Conservation (phyloP, 2,329 filamentous ascomycete species). For the Fragosphaeria purpurea region DNA sequence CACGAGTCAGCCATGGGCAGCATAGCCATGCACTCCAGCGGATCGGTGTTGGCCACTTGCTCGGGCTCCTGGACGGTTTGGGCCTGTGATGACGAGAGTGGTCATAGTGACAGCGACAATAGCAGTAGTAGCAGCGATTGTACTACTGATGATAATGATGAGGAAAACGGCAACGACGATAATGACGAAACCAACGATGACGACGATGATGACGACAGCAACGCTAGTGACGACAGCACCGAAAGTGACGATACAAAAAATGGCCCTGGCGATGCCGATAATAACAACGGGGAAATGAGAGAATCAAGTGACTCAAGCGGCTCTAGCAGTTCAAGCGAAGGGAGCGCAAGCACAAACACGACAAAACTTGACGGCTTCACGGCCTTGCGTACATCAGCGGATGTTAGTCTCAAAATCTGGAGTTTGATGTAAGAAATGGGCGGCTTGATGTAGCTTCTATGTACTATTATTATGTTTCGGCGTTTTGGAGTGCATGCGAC, state of each 20-base stretch:
- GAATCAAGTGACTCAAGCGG: too few relatives aligned
- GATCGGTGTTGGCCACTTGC: slow-evolving; percentile 47
- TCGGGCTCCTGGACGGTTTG: slow-evolving; percentile 40
- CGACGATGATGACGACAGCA: not conserved
- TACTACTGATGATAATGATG: slow-evolving; percentile 21
- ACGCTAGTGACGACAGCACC: not conserved
- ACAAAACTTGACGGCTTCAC: too few relatives aligned
- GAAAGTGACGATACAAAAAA: slow-evolving; percentile 19
- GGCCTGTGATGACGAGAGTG: not conserved
- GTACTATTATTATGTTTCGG: too few relatives aligned
- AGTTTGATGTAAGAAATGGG: not conserved
- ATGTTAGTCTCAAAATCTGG: slow-evolving; percentile 10
- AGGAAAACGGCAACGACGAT: slow-evolving; percentile 16
- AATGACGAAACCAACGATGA: slow-evolving; percentile 2
- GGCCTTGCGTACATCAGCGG: too few relatives aligned
- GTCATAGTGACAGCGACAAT: slow-evolving; percentile 3
- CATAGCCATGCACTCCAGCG: slow-evolving; percentile 40
- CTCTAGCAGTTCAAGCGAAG: not conserved
- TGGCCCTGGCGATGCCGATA: not conserved
- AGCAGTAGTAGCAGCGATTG: slow-evolving; percentile 14
- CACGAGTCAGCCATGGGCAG: slow-evolving; percentile 39
- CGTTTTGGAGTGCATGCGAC: too few relatives aligned
- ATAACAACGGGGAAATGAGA: too few relatives aligned
- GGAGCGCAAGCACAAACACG: too few relatives aligned
- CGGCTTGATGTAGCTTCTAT: too few relatives aligned